phyloP scores from a whole-genome alignment of 306 rosid species.

The Prunus kanzakura region DNA sequence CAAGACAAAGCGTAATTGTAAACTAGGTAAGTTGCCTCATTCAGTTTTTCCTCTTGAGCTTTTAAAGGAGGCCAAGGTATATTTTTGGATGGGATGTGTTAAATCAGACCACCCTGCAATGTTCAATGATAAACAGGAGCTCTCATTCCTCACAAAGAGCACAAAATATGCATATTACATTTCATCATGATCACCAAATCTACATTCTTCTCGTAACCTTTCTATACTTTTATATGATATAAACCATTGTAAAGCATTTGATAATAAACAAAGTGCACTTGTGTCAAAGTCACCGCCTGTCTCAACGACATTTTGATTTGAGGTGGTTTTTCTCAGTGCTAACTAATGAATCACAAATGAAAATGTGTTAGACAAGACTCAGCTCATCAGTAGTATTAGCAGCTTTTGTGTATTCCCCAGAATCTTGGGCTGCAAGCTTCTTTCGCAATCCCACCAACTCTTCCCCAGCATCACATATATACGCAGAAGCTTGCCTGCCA shows the following conservation, averaged over 20 bases:
- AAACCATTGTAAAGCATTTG: constrained; percentile 5
- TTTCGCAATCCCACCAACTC: constrained; percentile 66
- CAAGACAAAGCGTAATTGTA: too few species aligned
- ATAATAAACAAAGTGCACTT: background rate
- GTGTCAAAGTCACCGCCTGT: background rate
- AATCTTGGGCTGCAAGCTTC: constrained; percentile 43
- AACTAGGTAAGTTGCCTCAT: too few species aligned
- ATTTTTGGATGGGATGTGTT: too few species aligned
- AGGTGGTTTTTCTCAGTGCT: background rate
- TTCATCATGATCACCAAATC: background rate
- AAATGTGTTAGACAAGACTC: constrained; percentile 57
- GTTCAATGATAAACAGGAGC: background rate
- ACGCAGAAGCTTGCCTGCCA: constrained; percentile 88
- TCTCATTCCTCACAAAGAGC: background rate
- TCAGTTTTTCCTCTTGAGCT: too few species aligned
- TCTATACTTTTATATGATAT: background rate
- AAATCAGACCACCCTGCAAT: too few species aligned
- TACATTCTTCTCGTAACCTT: background rate
- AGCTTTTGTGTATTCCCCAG: constrained; percentile 27
- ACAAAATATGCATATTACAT: background rate
- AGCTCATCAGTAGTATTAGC: constrained; percentile 63
- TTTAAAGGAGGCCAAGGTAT: too few species aligned
- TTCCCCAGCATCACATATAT: constrained; percentile 82
- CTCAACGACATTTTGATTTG: constrained; percentile 1
- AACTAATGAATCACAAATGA: background rate